Conservation (phyloP, 192 early-diverging fungal species). For the Coemansia sp. region DNA sequence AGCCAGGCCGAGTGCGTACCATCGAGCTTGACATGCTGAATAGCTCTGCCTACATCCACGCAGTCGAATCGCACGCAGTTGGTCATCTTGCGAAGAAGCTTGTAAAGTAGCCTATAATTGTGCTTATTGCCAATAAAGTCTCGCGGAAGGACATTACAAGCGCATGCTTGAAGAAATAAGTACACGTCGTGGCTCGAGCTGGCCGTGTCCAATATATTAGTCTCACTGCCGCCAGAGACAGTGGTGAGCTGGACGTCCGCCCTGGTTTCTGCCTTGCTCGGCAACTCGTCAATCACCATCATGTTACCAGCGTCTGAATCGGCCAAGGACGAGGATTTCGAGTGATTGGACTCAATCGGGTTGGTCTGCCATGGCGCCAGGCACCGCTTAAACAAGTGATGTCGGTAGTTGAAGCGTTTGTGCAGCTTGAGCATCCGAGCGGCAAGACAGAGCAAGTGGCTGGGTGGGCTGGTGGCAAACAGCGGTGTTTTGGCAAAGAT, state of each 20-base stretch:
- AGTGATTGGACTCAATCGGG: no score
- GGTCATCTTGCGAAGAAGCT: constrained; percentile 56
- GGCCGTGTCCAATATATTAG: constrained; percentile 19
- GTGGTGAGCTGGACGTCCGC: background rate
- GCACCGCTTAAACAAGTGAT: constrained; percentile 46
- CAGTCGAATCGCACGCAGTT: constrained; percentile 58
- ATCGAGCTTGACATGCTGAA: constrained; percentile 57
- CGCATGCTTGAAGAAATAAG: constrained; percentile 46
- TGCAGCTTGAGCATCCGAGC: constrained; percentile 46
- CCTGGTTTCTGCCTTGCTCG: background rate
- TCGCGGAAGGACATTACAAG: constrained; percentile 58
- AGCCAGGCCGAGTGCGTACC: constrained; percentile 23
- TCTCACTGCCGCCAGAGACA: background rate
- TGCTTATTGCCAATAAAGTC: constrained; percentile 58
- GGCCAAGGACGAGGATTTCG: background rate
- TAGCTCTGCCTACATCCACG: constrained; percentile 52
- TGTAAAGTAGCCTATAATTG: constrained; percentile 55
- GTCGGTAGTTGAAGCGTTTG: constrained; percentile 35
- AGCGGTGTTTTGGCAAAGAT: constrained; percentile 12
- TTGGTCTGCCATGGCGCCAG: constrained; percentile 52
- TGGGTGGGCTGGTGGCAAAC: constrained; percentile 6
- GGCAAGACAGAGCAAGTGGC: constrained; percentile 21
- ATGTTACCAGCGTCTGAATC: background rate
- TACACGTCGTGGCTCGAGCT: constrained; percentile 33
- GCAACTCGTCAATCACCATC: background rate